phyloP scores from a whole-genome alignment of 768 basidiomycete species.

The Amanita thiersii region DNA sequence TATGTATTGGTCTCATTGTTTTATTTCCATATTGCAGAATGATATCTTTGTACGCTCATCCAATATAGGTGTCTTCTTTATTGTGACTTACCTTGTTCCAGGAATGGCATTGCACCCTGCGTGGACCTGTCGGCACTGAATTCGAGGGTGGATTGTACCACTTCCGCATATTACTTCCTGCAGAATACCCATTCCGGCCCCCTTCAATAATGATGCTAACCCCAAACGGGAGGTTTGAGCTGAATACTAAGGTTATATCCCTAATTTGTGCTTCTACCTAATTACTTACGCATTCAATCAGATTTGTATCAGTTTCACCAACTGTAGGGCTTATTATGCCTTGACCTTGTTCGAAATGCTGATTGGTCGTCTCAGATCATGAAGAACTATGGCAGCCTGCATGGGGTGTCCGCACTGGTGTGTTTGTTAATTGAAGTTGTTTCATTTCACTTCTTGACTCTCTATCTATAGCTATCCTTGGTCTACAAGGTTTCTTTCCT shows the following conservation, averaged over 20 bases:
- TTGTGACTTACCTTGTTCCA: conserved; percentile 15
- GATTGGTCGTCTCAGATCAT: conserved; percentile 51
- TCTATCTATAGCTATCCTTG: conserved; percentile 59
- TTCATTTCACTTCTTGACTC: conserved; percentile 5
- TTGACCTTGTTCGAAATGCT: conserved; percentile 6
- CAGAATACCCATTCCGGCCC: conserved; percentile 94
- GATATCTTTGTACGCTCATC: conserved; percentile 72
- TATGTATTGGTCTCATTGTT: background rate
- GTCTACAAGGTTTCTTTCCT: conserved; percentile 84
- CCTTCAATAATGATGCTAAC: conserved; percentile 95
- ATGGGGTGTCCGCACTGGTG: conserved; percentile 95
- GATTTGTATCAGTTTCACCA: conserved; percentile 94
- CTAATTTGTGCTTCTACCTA: conserved; percentile 1
- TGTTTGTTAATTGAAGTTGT: conserved; percentile 11
- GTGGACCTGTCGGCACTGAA: conserved; percentile 81
- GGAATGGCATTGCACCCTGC: conserved; percentile 98
- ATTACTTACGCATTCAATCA: conserved; percentile 18
- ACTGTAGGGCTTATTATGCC: conserved; percentile 54
- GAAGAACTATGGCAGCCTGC: conserved; percentile 98
- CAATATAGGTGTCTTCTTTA: background rate
- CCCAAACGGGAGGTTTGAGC: conserved; percentile 93
- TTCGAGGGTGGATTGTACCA: conserved; percentile 97
- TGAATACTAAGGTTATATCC: conserved; percentile 79
- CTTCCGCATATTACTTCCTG: conserved; percentile 82
- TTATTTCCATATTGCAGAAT: conserved; percentile 38